These are phyloP conservation scores for Kwoniella sp. DNA, from an alignment of 768 basidiomycete species.

Conservation along the genomic window DNA sequence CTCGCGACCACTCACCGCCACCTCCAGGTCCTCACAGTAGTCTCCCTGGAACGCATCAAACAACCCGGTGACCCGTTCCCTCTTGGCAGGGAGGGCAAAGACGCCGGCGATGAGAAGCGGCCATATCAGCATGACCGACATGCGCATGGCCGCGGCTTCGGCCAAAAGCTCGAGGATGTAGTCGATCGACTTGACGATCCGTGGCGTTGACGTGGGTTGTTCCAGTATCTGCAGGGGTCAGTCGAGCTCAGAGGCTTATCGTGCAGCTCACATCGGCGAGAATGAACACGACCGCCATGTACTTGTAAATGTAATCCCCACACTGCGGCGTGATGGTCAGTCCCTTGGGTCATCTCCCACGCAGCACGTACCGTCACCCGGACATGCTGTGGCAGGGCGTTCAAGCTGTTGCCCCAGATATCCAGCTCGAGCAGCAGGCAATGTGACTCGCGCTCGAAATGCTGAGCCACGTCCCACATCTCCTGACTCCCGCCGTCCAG, in stretches of 20 bases:
- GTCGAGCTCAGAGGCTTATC: neutral
- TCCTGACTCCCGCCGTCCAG: slow-evolving; percentile 15
- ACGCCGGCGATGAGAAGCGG: slow-evolving; percentile 35
- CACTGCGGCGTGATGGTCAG: slow-evolving; percentile 5
- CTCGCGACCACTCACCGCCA: slow-evolving; percentile 21
- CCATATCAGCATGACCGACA: slow-evolving; percentile 41
- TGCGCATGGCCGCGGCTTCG: slow-evolving; percentile 35
- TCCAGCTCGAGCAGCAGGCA: slow-evolving; percentile 33
- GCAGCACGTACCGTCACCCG: slow-evolving; percentile 23
- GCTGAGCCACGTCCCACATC: slow-evolving; percentile 24
- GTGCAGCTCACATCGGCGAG: slow-evolving; percentile 24
- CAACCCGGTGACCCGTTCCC: slow-evolving; percentile 17
- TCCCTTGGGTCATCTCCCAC: neutral
- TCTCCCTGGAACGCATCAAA: slow-evolving; percentile 23
- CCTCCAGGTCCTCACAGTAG: slow-evolving; percentile 29
- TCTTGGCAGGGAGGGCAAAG: slow-evolving; percentile 10
- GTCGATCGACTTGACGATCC: slow-evolving; percentile 21
- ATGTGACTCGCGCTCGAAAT: slow-evolving; percentile 24
- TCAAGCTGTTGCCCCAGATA: slow-evolving; percentile 34
- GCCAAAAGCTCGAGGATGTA: slow-evolving; percentile 34
- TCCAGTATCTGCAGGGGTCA: slow-evolving; percentile 22
- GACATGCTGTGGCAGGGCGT: slow-evolving; percentile 23
- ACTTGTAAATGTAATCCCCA: slow-evolving; percentile 37
- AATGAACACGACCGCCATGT: slow-evolving; percentile 27
- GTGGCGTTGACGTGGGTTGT: slow-evolving; percentile 21